A percentile compares a stretch with the other conserved stretches of the same genome.
Conservation (phyloP, 2,329 filamentous ascomycete species). For the Neospermospora avenae region DNA sequence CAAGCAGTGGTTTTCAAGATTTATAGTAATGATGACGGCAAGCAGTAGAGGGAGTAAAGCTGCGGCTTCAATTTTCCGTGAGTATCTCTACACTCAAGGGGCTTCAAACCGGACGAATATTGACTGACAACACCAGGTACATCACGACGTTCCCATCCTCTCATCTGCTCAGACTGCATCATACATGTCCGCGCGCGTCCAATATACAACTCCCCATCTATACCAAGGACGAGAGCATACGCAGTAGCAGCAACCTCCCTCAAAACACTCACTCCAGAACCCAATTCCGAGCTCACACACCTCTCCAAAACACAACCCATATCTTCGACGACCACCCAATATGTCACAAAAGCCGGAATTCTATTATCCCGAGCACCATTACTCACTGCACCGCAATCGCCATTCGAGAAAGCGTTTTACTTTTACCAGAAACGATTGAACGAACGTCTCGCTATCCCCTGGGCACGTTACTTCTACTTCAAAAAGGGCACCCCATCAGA, state of each 20-base stretch:
- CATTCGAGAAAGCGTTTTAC: conserved; percentile 90
- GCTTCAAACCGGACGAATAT: background rate
- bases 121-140: conserved; percentile 21
- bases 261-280: conserved; percentile 21
- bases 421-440: conserved; percentile 98
- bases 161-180: conserved; percentile 31
- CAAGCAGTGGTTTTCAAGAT: background rate
- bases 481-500: conserved; percentile 82
- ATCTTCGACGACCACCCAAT: conserved; percentile 24
- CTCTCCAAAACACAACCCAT: conserved; percentile 31
- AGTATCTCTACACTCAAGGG: conserved; percentile 27
- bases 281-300: conserved; percentile 36
- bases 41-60: conserved; percentile 55
- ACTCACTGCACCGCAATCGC: conserved; percentile 76
- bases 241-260: conserved; percentile 31
- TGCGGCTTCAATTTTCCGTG: conserved; percentile 50
- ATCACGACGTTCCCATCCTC: conserved; percentile 28
- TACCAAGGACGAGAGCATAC: conserved; percentile 21
- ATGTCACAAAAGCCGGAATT: conserved; percentile 61
- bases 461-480: conserved; percentile 91
- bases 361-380: conserved; percentile 86
- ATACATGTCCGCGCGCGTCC: conserved; percentile 12
- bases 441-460: conserved; percentile 83
- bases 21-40: conserved; percentile 45
- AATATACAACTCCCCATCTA: background rate